A percentile compares a stretch with the other conserved stretches of the same genome.
phyloP scores from a whole-genome alignment of 2,329 filamentous ascomycete genomes.

The Arthrobotrys sinensis region DNA sequence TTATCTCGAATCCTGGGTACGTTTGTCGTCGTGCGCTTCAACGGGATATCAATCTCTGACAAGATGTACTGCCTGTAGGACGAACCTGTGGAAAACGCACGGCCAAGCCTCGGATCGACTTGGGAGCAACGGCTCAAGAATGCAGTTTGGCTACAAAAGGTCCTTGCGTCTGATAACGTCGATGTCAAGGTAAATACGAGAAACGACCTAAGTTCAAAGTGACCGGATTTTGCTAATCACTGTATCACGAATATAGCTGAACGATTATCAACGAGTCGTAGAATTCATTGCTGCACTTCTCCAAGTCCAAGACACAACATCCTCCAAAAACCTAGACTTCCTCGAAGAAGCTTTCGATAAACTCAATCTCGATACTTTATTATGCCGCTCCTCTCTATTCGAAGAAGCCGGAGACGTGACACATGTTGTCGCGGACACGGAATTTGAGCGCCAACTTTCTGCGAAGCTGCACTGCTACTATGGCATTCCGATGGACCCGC shows the following conservation, averaged over 20 bases:
- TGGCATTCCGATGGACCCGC: slow-evolving; percentile 73
- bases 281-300: slow-evolving; percentile 70
- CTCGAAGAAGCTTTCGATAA: slow-evolving; percentile 70
- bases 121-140: slow-evolving; percentile 67
- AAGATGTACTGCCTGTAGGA: slow-evolving; percentile 49
- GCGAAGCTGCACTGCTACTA: slow-evolving; percentile 80
- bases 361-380: slow-evolving; percentile 74
- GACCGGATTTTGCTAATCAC: neutral
- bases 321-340: slow-evolving; percentile 71
- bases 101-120: slow-evolving; percentile 20
- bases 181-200: slow-evolving; percentile 67
- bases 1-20: slow-evolving; percentile 74
- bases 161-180: slow-evolving; percentile 68
- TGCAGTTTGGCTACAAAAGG: slow-evolving; percentile 68
- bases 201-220: neutral
- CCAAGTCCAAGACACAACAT: slow-evolving; percentile 66
- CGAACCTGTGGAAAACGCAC: slow-evolving; percentile 37
- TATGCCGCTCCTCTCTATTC: slow-evolving; percentile 77
- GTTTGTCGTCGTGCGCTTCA: slow-evolving; percentile 65
- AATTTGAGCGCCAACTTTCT: slow-evolving; percentile 74
- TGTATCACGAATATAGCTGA: slow-evolving; percentile 65
- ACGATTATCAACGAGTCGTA: slow-evolving; percentile 71
- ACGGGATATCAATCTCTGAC: neutral
- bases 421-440: slow-evolving; percentile 67
- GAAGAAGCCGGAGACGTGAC: slow-evolving; percentile 71